These are phyloP conservation scores for Yarrowia phangngaensis DNA, from an alignment of 805 yeast genomes.

Conservation along the genomic window DNA sequence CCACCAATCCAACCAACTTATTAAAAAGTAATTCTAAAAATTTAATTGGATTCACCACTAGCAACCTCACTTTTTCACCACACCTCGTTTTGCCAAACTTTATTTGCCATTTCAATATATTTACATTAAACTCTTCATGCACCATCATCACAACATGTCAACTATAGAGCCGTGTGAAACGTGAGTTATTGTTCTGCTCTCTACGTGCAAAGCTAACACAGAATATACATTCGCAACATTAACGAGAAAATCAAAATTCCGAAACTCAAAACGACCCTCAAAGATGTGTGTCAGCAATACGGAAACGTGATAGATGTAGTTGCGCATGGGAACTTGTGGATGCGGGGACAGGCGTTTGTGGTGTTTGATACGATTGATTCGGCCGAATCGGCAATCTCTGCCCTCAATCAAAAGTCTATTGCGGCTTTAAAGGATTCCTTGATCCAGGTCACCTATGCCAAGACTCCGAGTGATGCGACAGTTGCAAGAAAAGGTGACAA, in stretches of 20 bases:
- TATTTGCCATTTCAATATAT: too few species aligned
- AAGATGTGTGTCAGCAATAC: constrained; percentile 44
- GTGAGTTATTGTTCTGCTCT: not conserved
- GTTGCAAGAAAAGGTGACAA: constrained; percentile 41
- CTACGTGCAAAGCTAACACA: not conserved
- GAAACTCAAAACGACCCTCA: constrained; percentile 47
- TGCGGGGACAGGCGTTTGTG: constrained; percentile 82
- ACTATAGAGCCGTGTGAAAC: constrained; percentile 10
- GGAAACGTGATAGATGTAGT: constrained; percentile 51
- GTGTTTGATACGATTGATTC: constrained; percentile 46
- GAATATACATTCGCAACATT: constrained; percentile 62
- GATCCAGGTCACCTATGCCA: constrained; percentile 49
- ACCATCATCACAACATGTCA: constrained; percentile 21
- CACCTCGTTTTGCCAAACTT: not conserved
- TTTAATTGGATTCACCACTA: too few species aligned
- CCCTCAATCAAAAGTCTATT: constrained; percentile 40
- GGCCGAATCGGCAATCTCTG: constrained; percentile 48
- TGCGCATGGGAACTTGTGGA: constrained; percentile 57
- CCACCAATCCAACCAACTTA: too few species aligned
- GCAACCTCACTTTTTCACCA: too few species aligned
- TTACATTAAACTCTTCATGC: not conserved
- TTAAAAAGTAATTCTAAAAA: too few species aligned
- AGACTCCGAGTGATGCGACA: constrained; percentile 46
- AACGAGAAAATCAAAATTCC: constrained; percentile 62
- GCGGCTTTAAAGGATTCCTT: constrained; percentile 47